These are phyloP conservation scores for Staphylotrichum tortipilum DNA, from an alignment of 495 filamentous ascomycete species.

Conservation along the genomic window DNA sequence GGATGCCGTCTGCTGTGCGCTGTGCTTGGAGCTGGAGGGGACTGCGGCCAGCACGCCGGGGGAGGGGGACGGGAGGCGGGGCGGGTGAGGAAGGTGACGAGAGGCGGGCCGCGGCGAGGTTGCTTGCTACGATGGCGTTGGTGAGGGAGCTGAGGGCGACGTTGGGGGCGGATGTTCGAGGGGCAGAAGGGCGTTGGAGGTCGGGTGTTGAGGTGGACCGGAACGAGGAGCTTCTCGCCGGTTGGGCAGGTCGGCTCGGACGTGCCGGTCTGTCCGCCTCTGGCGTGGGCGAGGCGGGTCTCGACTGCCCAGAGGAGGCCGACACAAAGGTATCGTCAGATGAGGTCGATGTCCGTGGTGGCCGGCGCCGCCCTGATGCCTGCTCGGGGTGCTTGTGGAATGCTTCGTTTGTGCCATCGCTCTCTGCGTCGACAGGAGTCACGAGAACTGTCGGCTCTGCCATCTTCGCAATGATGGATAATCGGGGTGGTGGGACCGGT, in stretches of 20 bases:
- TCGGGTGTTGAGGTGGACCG: conserved; percentile 6
- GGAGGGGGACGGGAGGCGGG: conserved; percentile 23
- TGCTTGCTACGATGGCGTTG: conserved; percentile 79
- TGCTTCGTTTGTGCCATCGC: neutral
- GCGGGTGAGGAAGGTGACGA: conserved; percentile 17
- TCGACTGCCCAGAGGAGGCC: conserved; percentile 34
- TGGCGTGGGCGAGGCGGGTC: conserved; percentile 18
- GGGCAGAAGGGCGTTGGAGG: conserved; percentile 9
- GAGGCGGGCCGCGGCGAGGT: conserved; percentile 59
- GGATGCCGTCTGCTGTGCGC: conserved; percentile 31
- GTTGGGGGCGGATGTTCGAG: conserved; percentile 13
- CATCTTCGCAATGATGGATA: neutral
- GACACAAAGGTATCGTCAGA: conserved; percentile 41
- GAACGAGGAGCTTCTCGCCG: neutral
- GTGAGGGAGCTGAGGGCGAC: conserved; percentile 38
- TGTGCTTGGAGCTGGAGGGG: conserved; percentile 45
- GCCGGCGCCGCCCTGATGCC: neutral
- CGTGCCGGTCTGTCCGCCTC: neutral
- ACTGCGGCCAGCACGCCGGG: conserved; percentile 25
- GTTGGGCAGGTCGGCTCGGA: neutral
- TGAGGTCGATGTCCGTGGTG: conserved; percentile 25
- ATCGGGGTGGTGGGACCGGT: conserved; percentile 6
- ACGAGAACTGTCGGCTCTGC: neutral
- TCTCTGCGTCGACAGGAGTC: neutral
- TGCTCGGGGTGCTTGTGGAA: too few species aligned